Evolutionary conservation across 2,329 filamentous ascomycete genomes (phyloP), one percentile per base, ranked within the genome.

Genomic region (Neopestalotiopsis rosae): DNA sequence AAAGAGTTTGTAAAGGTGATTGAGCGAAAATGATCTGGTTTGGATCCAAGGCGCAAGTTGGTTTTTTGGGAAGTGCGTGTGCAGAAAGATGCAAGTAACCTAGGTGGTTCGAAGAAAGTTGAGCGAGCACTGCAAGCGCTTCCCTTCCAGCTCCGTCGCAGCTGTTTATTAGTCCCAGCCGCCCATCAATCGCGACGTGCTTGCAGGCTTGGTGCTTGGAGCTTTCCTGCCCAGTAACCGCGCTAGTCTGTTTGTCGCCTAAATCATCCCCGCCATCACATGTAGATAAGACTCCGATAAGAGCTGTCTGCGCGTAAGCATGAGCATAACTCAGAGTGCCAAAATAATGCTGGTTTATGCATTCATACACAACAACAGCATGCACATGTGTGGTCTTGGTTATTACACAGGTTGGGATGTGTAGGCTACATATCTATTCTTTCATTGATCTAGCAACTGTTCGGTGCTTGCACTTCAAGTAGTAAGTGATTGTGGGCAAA

Each of bases 211-310:
- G 24, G 24, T 28, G 24, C 24, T 28, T 28, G 24, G 24, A 56
- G 45, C 63, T 66, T 66, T 45, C 49, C 45, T 38, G 28, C 56
- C 14, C n/a, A 10, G 34, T 32, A 61, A 61, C 52, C 20, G 20
- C 52, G 14, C 65, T 67, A 59, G 52, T n/a, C 52, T 56, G 20
- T 20, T 66, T 34, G 12, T 12, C n/a, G 40, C 24, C 45, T 56
- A 57, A 45, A 1, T 24, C 45, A 24, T 17, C 45, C 62, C 62
- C 45, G 24, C 62, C 30, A 65, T 65, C 62, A 65, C 62, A 45
- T 65, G 40, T 13, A n/a, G 64, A 66, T 66, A 66, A 66, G 64
- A 7, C 10, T 38, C 28, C 64, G 64, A 66, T 66, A 64, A 52
- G 17, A 34, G 34, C 59, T 17, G 14, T 6, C 20, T 12, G 24